Conservation (phyloP, 1,284 basidiomycete species). For the Microbotryum scabiosae region DNA sequence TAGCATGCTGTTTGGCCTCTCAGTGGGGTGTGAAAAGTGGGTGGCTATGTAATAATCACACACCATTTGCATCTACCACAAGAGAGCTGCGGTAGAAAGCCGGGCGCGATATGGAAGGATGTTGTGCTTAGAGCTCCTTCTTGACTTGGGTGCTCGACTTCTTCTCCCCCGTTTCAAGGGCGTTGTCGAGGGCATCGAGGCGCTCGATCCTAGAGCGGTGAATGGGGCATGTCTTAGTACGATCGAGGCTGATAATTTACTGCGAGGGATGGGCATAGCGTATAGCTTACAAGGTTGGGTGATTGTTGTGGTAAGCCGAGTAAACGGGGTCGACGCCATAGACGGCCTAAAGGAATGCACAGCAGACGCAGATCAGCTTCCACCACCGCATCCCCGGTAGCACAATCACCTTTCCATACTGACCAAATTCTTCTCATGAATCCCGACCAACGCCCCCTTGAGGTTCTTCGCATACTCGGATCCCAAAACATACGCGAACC, state of each 20-base stretch:
- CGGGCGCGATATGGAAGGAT: too few relatives aligned
- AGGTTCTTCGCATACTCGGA: slow-evolving; percentile 57
- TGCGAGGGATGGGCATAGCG: too few relatives aligned
- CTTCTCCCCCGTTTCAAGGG: background rate
- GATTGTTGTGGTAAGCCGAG: slow-evolving; percentile 85
- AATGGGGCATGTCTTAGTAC: too few relatives aligned
- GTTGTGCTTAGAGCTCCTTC: background rate
- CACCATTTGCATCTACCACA: too few relatives aligned
- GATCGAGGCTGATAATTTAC: too few relatives aligned
- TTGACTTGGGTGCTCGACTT: slow-evolving; percentile 6
- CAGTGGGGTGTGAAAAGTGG: too few relatives aligned
- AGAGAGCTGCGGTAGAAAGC: too few relatives aligned
- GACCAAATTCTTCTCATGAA: slow-evolving; percentile 84
- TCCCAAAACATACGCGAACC: slow-evolving; percentile 62
- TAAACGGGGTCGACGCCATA: slow-evolving; percentile 49
- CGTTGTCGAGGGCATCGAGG: slow-evolving; percentile 61
- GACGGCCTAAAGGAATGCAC: slow-evolving; percentile 1
- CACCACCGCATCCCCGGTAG: background rate
- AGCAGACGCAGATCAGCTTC: background rate
- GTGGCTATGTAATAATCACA: too few relatives aligned
- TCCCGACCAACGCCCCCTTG: slow-evolving; percentile 63
- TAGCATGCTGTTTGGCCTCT: too few relatives aligned
- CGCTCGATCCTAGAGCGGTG: slow-evolving; percentile 52
- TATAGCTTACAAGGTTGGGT: slow-evolving; percentile 58
- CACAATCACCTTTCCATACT: slow-evolving; percentile 33